Evolutionary conservation across 1,284 basidiomycete species (phyloP), one percentile per base, ranked within the genome.

Genomic region (Ceratobasidium papillatum): DNA sequence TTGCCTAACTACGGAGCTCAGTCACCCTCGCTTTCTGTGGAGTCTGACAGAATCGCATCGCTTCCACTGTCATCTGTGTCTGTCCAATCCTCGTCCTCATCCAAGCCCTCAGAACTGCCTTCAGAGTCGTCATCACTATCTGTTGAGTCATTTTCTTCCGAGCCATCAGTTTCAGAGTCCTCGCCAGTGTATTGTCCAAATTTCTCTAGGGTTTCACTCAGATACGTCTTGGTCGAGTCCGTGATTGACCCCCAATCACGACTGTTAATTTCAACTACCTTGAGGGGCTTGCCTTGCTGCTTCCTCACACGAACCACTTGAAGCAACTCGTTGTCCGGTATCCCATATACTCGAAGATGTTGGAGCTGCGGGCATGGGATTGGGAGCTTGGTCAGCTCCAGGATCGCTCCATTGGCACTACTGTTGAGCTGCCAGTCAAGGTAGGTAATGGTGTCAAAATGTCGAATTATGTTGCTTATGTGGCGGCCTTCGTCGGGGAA

Each of bases 271-370:
- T 68, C 65, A 3, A 68, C 32, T 19, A 56, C 27, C 25, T 54
- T 68, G 47, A 68, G n/a, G 9, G 65, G 65, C 38, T n/a, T 56
- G 12, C 65, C 65, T 9, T 68, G 3, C 12, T 14, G 8, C 4
- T 3, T 25, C 19, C 65, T 47, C 12, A 5, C 2, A 12, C 27
- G 38, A n/a, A 68, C 65, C 4, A 68, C 12, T 2, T 52, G 3
- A 2, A 56, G 49, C 4, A 68, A n/a, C n/a, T 49, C 63, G 4
- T 41, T 11, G 25, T 25, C n/a, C 19, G 30, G 30, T 3, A 68
- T 49, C 30, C 49, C 65, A 41, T 11, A 49, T 7, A 56, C 65
- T 38, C 65, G 65, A 25, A 68, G 30, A 38, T 68, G 49, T 36
- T 52, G 49, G 19, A 68, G n/a, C 27, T 32, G 49, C 34, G 47